phyloP scores from a whole-genome alignment of 495 filamentous ascomycete species.

The Achaetomiella virescens region DNA sequence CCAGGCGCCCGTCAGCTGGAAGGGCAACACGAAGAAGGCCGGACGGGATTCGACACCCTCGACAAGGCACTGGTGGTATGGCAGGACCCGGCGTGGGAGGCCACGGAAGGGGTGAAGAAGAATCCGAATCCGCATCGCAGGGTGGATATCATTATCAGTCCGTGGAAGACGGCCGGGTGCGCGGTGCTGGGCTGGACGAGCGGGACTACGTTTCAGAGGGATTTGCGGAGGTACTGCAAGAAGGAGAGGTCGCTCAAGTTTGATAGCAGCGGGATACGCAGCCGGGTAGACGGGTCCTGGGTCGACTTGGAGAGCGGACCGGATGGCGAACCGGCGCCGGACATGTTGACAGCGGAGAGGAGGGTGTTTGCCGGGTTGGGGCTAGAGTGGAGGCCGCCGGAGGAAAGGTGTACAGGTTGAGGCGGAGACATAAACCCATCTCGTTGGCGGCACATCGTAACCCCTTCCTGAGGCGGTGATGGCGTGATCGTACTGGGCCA shows the following conservation, averaged over 20 bases:
- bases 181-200: constrained; percentile 85
- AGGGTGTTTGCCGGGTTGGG: constrained; percentile 75
- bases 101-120: constrained; percentile 28
- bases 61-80: constrained; percentile 93
- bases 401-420: constrained; percentile 69
- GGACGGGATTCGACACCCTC: constrained; percentile 71
- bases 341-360: constrained; percentile 67
- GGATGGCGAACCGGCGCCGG: constrained; percentile 37
- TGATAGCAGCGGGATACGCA: constrained; percentile 79
- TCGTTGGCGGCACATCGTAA: neutral
- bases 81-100: constrained; percentile 66
- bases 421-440: too few relatives aligned
- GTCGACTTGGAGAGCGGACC: constrained; percentile 53
- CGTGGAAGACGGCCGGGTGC: constrained; percentile 82
- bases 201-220: constrained; percentile 82
- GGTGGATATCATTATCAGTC: constrained; percentile 90
- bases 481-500: neutral
- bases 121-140: constrained; percentile 75
- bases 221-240: constrained; percentile 76
- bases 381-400: constrained; percentile 64
- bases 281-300: constrained; percentile 55
- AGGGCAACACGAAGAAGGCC: constrained; percentile 30
- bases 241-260: constrained; percentile 72
- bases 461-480: neutral
- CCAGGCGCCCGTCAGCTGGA: constrained; percentile 57